Base-by-base conservation (phyloP, 2,329 filamentous ascomycete genomes). In the Parascedosporium putredinis region DNA sequence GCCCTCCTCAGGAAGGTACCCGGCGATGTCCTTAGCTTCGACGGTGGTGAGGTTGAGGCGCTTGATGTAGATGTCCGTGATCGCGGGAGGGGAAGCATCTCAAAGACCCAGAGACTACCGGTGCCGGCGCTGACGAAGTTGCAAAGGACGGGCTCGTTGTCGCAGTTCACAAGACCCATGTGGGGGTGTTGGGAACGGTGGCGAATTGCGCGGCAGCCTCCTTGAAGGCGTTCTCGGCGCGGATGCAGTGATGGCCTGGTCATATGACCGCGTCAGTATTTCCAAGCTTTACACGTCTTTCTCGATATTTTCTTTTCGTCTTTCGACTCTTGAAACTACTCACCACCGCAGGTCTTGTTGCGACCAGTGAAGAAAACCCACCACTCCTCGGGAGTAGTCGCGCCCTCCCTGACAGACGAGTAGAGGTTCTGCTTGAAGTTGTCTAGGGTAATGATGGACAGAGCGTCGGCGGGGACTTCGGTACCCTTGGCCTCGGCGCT, bases 331-430 rank as follows among this genome's bases (percentile, higher is more conserved):
- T n/a, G n/a, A n/a, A 31, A 31, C 12, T 12, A 58, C 73, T 51
- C 68, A 80, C 78, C 76, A 61, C 76, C 83, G 70, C 86, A 91
- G 27, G 86, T 88, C 70, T 81, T 84, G 73, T 90, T 89, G 57
- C 84, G 74, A 50, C 86, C 86, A 8, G 81, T 86, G 56, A 88
- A 68, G 56, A 86, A 74, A 53, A 91, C 70, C 73, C 85, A 82
- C 84, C 84, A 89, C 67, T 88, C 83, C 66, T 84, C 83, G 4
- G 85, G 83, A 54, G 72, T 74, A 9, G 77, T 76, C 54, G 76
- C 74, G 24, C 67, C 77, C 7, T 78, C 66, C 53, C 78, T 70
- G 51, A 84, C 78, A 25, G 79, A 76, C 47, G 70, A 70, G 60
- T 78, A 81, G 53, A 91, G 70, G 2, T 81, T 78, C 23, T 83